phyloP scores from a whole-genome alignment of 192 early-diverging fungal species.

The Podila horticola region DNA sequence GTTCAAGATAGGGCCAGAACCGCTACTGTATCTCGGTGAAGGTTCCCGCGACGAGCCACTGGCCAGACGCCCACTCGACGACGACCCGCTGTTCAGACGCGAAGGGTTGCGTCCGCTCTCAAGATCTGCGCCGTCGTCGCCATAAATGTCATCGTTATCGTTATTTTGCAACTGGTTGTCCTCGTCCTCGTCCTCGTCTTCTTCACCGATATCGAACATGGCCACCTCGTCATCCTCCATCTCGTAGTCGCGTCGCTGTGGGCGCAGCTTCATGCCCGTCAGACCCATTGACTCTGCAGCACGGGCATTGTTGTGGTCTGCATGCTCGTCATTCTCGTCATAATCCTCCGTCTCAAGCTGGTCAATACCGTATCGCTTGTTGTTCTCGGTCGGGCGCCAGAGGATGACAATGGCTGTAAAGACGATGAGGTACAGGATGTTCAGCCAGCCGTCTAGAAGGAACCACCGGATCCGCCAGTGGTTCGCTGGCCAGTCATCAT shows the following conservation, averaged over 20 bases:
- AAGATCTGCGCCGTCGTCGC: constrained; percentile 35
- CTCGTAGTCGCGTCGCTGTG: constrained; percentile 36
- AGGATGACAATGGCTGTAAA: constrained; percentile 83
- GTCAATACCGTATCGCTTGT: constrained; percentile 90
- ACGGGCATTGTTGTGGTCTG: constrained; percentile 67
- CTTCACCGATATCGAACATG: constrained; percentile 72
- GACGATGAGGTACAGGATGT: constrained; percentile 86
- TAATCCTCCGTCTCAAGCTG: constrained; percentile 69
- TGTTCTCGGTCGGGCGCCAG: constrained; percentile 94
- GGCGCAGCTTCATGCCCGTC: constrained; percentile 57
- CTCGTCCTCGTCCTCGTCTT: constrained; percentile 69
- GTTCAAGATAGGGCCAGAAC: not conserved
- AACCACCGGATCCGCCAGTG: constrained; percentile 93
- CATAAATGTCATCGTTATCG: constrained; percentile 62
- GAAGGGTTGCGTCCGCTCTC: constrained; percentile 22
- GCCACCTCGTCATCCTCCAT: constrained; percentile 58
- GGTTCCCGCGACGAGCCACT: constrained; percentile 29
- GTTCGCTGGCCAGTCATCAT: constrained; percentile 73
- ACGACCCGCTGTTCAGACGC: constrained; percentile 1
- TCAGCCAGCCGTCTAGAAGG: constrained; percentile 92
- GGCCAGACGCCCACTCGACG: constrained; percentile 2
- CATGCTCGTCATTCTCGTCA: constrained; percentile 78
- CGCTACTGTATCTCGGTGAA: constrained; percentile 7
- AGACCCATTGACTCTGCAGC: constrained; percentile 57
- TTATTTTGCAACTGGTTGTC: constrained; percentile 56